Conservation (phyloP, 306 rosid species). For the Acmispon strigosus region DNA sequence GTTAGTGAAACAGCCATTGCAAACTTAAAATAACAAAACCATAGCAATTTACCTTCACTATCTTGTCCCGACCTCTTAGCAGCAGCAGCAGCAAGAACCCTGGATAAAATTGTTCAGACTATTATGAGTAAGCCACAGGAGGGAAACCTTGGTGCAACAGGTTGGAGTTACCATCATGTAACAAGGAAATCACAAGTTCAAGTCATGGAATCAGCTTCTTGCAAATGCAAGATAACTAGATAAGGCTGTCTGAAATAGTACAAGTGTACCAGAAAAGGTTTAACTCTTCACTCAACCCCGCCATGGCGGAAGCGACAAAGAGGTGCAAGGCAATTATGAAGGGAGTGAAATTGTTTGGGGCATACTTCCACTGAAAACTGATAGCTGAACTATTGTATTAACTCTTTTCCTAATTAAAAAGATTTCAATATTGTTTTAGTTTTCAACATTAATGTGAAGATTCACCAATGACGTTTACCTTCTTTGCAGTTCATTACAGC, state of each 20-base stretch:
- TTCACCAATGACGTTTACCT: slow-evolving; percentile 33
- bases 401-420: not conserved
- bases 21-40: not conserved
- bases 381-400: not conserved
- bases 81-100: slow-evolving; percentile 99
- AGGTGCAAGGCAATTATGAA: slow-evolving; percentile 8
- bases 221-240: no score
- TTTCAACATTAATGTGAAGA: slow-evolving; percentile 24
- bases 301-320: not conserved
- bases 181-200: no score
- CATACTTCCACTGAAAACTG: slow-evolving; percentile 1
- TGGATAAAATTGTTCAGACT: slow-evolving; percentile 31
- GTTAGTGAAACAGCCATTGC: not conserved
- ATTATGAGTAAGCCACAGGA: not conserved
- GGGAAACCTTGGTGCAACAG: no score
- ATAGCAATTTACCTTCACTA: slow-evolving; percentile 50
- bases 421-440: not conserved
- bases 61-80: slow-evolving; percentile 71
- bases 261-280: no score
- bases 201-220: no score
- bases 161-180: no score
- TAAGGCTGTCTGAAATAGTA: no score
- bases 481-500: slow-evolving; percentile 58
- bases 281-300: no score
- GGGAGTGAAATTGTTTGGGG: not conserved